These are phyloP conservation scores for Jaapia argillacea DNA, from an alignment of 768 basidiomycete species.

Conservation along the genomic window DNA sequence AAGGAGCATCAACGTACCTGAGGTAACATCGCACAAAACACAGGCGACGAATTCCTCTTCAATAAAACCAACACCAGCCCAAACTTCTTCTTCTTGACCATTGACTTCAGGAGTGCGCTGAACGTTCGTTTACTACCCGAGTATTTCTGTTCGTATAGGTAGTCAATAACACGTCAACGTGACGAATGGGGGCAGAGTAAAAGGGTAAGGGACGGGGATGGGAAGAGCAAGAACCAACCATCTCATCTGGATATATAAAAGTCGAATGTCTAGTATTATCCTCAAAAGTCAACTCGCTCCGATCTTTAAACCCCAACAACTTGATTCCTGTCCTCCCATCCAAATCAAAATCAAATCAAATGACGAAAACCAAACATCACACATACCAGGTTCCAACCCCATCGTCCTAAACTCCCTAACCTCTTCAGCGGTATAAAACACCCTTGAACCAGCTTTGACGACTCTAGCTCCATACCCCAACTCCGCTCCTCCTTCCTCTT, in stretches of 20 bases:
- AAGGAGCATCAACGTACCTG: constrained; percentile 41
- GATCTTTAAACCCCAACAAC: constrained; percentile 86
- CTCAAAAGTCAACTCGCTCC: constrained; percentile 60
- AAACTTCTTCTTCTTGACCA: constrained; percentile 73
- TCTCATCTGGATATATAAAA: constrained; percentile 90
- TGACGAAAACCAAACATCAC: neutral
- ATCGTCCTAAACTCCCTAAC: constrained; percentile 74
- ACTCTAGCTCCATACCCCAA: no score
- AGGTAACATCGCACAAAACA: constrained; percentile 79
- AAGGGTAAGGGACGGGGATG: neutral
- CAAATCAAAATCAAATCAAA: constrained; percentile 1
- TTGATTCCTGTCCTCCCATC: constrained; percentile 76
- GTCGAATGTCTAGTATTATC: constrained; percentile 88
- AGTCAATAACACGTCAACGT: neutral
- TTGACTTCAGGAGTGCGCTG: constrained; percentile 73
- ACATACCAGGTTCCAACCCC: constrained; percentile 63
- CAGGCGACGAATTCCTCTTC: constrained; percentile 63
- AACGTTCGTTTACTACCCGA: constrained; percentile 92
- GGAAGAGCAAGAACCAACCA: constrained; percentile 30
- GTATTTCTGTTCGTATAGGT: constrained; percentile 40
- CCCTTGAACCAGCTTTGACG: constrained; percentile 30
- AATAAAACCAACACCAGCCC: constrained; percentile 66
- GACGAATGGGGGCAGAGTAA: neutral
- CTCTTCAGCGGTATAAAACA: constrained; percentile 81
- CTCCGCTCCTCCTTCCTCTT: no score